A percentile compares a stretch with the other conserved stretches of the same genome.
Evolutionary conservation across 2,329 filamentous ascomycete genomes (phyloP).

Genomic region (Sclerotinia minor): DNA sequence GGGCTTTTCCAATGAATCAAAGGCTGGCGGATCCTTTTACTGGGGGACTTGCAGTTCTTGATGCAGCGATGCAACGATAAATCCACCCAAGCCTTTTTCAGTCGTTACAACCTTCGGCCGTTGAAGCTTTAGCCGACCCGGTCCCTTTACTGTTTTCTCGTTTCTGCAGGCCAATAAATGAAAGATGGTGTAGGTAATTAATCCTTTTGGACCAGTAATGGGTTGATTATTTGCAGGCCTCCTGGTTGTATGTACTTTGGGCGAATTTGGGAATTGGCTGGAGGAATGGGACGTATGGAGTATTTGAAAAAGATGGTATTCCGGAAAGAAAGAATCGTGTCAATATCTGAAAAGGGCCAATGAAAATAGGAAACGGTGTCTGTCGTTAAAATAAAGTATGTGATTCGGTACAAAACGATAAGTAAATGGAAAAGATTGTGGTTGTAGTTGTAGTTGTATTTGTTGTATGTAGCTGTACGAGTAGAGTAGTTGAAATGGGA

Average conservation of each 20-base stretch:
- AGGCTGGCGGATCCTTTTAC: constrained; percentile 32
- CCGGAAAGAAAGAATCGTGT: background rate
- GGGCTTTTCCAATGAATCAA: constrained; percentile 35
- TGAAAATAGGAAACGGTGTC: background rate
- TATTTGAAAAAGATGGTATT: background rate
- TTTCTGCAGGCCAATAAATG: constrained; percentile 27
- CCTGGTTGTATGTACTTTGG: constrained; percentile 10
- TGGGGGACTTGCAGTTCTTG: constrained; percentile 35
- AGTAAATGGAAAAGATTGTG: background rate
- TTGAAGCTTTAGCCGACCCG: constrained; percentile 35
- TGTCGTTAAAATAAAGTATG: background rate
- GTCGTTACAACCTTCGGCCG: constrained; percentile 33
- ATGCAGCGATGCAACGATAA: constrained; percentile 33
- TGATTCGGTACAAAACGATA: too few species aligned
- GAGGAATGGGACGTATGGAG: background rate
- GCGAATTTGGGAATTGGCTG: background rate
- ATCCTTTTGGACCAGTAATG: background rate
- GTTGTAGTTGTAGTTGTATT: background rate
- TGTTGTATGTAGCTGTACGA: background rate
- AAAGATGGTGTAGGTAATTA: constrained; percentile 17
- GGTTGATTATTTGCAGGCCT: constrained; percentile 13
- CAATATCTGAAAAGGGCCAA: background rate
- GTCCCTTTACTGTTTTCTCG: constrained; percentile 18
- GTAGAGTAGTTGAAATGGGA: background rate
- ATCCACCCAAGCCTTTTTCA: constrained; percentile 26